Evolutionary conservation across 2,329 filamentous ascomycete genomes (phyloP).

Genomic region (Sarocladium oryzae): DNA sequence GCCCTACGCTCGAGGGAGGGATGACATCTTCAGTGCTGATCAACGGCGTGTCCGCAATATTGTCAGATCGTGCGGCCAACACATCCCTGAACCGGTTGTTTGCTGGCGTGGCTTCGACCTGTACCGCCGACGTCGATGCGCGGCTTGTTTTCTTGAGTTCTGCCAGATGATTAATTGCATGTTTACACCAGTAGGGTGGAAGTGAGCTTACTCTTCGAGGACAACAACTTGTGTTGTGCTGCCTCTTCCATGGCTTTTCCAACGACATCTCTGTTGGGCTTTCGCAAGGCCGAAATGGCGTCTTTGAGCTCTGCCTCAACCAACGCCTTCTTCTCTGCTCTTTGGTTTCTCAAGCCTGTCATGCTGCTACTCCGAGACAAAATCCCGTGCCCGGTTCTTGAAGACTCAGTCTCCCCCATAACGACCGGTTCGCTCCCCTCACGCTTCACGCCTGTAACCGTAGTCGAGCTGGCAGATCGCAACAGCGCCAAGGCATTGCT

Average conservation of each 20-base stretch:
- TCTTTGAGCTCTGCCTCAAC: conserved; percentile 66
- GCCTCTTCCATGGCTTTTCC: conserved; percentile 62
- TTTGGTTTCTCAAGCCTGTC: conserved; percentile 46
- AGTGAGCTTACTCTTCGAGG: conserved; percentile 40
- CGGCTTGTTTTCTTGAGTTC: conserved; percentile 47
- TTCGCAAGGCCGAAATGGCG: conserved; percentile 67
- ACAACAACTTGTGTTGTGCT: conserved; percentile 32
- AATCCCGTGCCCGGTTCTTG: conserved; percentile 10
- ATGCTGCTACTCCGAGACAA: conserved; percentile 39
- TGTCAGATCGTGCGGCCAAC: conserved; percentile 27
- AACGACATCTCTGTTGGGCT: conserved; percentile 66
- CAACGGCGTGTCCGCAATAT: conserved; percentile 15
- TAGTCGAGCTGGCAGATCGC: conserved; percentile 55
- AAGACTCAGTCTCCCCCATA: neutral
- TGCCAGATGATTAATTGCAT: conserved; percentile 17
- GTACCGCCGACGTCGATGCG: conserved; percentile 31
- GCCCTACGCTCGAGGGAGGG: conserved; percentile 31
- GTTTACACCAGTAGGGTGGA: neutral
- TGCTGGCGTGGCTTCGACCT: conserved; percentile 52
- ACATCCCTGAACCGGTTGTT: conserved; percentile 49
- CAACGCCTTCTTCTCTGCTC: conserved; percentile 57
- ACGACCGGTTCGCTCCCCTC: conserved; percentile 52
- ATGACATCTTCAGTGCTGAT: conserved; percentile 24
- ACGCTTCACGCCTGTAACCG: conserved; percentile 56
- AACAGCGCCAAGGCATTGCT: conserved; percentile 55